These are phyloP conservation scores for Emericellopsis cladophorae DNA, from an alignment of 2,329 filamentous ascomycete species.

Conservation along the genomic window DNA sequence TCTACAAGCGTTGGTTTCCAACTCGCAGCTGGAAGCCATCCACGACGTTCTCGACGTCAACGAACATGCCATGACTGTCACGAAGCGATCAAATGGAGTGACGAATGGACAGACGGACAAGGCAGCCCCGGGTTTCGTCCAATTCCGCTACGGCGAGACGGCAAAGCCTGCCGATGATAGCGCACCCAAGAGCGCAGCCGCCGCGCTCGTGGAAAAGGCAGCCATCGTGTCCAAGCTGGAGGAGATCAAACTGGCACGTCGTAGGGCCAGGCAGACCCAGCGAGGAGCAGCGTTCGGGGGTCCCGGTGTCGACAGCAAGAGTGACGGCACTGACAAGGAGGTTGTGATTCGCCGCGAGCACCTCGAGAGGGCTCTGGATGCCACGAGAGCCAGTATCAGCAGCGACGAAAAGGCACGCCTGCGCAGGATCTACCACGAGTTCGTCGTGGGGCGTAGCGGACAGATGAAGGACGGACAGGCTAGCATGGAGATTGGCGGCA, in stretches of 20 bases:
- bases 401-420: slow-evolving; percentile 62
- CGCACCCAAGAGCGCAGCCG: slow-evolving; percentile 35
- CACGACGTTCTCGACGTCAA: slow-evolving; percentile 66
- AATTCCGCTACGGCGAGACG: slow-evolving; percentile 68
- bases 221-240: slow-evolving; percentile 72
- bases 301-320: slow-evolving; percentile 14
- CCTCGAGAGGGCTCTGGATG: slow-evolving; percentile 62
- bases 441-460: slow-evolving; percentile 82
- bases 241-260: slow-evolving; percentile 60
- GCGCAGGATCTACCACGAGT: slow-evolving; percentile 77
- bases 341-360: slow-evolving; percentile 80
- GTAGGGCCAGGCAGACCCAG: slow-evolving; percentile 21
- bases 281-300: slow-evolving; percentile 4
- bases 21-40: slow-evolving; percentile 92
- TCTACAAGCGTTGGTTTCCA: slow-evolving; percentile 87
- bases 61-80: slow-evolving; percentile 28
- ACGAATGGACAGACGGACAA: slow-evolving; percentile 18
- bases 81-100: slow-evolving; percentile 8
- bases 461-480: slow-evolving; percentile 93
- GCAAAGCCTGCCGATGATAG: slow-evolving; percentile 27
- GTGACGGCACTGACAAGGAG: slow-evolving; percentile 36
- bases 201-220: slow-evolving; percentile 60
- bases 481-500: slow-evolving; percentile 80
- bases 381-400: slow-evolving; percentile 74
- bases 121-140: slow-evolving; percentile 48